These are phyloP conservation scores for Aureobasidium sp. DNA, from an alignment of 2,329 filamentous ascomycete genomes.

Conservation along the genomic window DNA sequence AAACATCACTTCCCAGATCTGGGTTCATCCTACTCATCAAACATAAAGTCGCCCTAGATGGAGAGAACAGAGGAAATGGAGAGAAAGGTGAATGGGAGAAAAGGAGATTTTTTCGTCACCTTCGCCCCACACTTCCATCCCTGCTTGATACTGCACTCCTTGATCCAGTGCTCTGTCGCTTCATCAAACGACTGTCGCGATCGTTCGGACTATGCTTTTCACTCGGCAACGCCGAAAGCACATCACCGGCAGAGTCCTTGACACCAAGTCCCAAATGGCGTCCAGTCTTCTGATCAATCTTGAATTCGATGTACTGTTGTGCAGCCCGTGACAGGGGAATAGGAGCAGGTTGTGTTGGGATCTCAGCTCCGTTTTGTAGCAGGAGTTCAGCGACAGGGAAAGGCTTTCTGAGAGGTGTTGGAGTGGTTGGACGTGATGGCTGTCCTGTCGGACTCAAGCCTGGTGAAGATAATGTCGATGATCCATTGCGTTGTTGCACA, in stretches of 20 bases:
- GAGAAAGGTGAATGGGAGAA: background rate
- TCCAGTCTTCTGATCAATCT: conserved; percentile 42
- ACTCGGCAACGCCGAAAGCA: conserved; percentile 54
- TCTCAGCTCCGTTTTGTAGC: conserved; percentile 86
- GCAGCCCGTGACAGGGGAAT: conserved; percentile 79
- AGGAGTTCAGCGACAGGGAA: conserved; percentile 90
- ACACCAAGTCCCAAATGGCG: conserved; percentile 19
- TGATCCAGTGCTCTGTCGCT: conserved; percentile 3
- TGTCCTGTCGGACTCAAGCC: conserved; percentile 21
- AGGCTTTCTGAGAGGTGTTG: conserved; percentile 41
- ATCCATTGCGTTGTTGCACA: conserved; percentile 27
- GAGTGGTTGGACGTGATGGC: conserved; percentile 30
- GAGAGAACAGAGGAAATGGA: background rate
- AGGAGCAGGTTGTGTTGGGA: conserved; percentile 66
- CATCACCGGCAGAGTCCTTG: conserved; percentile 43
- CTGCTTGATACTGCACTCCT: conserved; percentile 9
- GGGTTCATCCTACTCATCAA: background rate
- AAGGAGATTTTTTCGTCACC: conserved; percentile 6
- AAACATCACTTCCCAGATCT: background rate
- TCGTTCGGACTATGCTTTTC: conserved; percentile 27
- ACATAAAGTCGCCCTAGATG: background rate
- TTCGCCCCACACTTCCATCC: conserved; percentile 10
- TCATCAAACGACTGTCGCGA: conserved; percentile 5
- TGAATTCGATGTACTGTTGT: conserved; percentile 78
- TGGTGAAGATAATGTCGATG: conserved; percentile 42